A percentile compares a stretch with the other conserved stretches of the same genome.
These are phyloP conservation scores for Ustilago loliicola DNA, from an alignment of 1,284 basidiomycete species.

Conservation along the genomic window DNA sequence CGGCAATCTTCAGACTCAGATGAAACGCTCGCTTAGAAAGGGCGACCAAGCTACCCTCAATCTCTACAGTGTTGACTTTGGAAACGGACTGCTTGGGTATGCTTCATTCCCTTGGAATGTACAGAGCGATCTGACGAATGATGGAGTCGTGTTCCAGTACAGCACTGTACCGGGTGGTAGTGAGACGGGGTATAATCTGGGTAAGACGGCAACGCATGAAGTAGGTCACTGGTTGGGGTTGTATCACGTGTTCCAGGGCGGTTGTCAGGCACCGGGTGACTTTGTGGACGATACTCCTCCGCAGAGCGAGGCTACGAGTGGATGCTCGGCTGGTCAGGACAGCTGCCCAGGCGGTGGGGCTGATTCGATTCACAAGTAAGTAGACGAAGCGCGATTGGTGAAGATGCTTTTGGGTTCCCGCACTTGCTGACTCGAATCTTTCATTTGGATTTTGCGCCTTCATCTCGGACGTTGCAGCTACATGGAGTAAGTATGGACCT, in stretches of 20 bases:
- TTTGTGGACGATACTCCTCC: constrained; percentile 74
- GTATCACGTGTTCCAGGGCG: constrained; percentile 77
- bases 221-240: constrained; percentile 73
- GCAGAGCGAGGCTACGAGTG: constrained; percentile 44
- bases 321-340: constrained; percentile 50
- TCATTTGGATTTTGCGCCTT: not conserved
- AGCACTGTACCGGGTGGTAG: constrained; percentile 74
- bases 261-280: constrained; percentile 74
- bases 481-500: constrained; percentile 50
- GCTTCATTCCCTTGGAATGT: constrained; percentile 73
- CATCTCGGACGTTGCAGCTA: constrained; percentile 40
- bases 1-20: constrained; percentile 72
- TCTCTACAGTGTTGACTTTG: constrained; percentile 73
- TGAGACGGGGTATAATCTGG: constrained; percentile 73
- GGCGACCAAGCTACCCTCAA: constrained; percentile 74
- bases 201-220: constrained; percentile 76
- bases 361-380: constrained; percentile 54
- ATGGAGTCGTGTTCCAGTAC: constrained; percentile 49
- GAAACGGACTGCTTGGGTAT: constrained; percentile 67
- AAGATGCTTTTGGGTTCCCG: not conserved
- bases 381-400: not conserved
- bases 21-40: constrained; percentile 74
- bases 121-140: constrained; percentile 8
- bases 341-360: constrained; percentile 41
- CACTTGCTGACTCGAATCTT: not conserved